These are phyloP conservation scores for Fomitopsis betulina DNA, from an alignment of 1,284 basidiomycete genomes.

Conservation along the genomic window DNA sequence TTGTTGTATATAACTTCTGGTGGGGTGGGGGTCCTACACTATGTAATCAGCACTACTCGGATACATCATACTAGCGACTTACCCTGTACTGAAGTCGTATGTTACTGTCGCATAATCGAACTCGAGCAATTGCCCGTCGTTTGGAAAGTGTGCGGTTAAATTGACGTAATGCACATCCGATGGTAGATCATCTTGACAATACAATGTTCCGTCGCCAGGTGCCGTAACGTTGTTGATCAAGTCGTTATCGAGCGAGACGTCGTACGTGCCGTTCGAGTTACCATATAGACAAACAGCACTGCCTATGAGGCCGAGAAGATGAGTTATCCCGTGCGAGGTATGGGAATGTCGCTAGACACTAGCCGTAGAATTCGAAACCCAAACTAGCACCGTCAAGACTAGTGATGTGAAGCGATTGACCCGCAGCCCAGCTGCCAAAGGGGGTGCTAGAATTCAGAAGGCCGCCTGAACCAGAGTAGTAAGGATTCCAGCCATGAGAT, in stretches of 20 bases:
- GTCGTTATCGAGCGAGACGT: constrained; percentile 23
- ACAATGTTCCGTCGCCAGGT: too few relatives aligned
- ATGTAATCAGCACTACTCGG: neutral
- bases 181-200: too few relatives aligned
- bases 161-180: constrained; percentile 9
- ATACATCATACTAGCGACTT: constrained; percentile 1
- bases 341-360: neutral
- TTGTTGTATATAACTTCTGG: constrained; percentile 16
- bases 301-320: neutral
- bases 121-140: constrained; percentile 11
- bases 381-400: constrained; percentile 20
- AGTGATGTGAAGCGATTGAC: constrained; percentile 22
- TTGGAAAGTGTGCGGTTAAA: constrained; percentile 15
- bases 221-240: too few relatives aligned
- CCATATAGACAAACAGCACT: constrained; percentile 6
- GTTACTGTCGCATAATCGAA: constrained; percentile 19
- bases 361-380: constrained; percentile 25
- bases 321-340: neutral
- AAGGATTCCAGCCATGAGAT: constrained; percentile 24
- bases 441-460: constrained; percentile 9
- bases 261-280: constrained; percentile 15
- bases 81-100: constrained; percentile 7
- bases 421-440: constrained; percentile 11
- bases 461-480: constrained; percentile 20
- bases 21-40: too few relatives aligned